phyloP scores from a whole-genome alignment of 2,329 filamentous ascomycete genomes.

The Aspergillus sp. region DNA sequence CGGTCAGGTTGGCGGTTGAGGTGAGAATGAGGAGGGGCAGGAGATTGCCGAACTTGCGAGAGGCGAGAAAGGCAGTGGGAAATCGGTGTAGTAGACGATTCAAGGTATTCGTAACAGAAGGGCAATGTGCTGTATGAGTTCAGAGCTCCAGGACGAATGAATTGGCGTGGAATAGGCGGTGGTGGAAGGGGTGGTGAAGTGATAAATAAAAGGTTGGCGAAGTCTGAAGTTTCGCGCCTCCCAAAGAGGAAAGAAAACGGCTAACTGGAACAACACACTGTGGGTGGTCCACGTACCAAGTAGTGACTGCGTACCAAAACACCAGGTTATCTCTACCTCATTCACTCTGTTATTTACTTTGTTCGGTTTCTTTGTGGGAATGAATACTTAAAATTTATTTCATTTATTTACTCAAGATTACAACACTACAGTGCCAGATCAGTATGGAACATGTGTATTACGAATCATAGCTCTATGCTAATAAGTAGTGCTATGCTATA shows the following conservation, averaged over 20 bases:
- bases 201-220: not conserved
- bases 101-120: not conserved
- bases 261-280: not conserved
- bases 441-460: not conserved
- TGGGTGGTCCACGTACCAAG: slow-evolving; percentile 8
- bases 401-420: not conserved
- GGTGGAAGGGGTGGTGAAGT: not conserved
- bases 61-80: not conserved
- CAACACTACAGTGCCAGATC: too few relatives aligned
- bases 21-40: slow-evolving; percentile 21
- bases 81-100: not conserved
- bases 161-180: not conserved
- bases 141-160: not conserved
- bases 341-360: not conserved
- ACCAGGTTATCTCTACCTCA: not conserved
- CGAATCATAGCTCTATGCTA: not conserved
- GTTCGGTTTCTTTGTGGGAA: not conserved
- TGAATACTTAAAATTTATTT: not conserved
- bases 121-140: not conserved
- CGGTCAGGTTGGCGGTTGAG: slow-evolving; percentile 8
- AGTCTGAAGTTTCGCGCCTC: slow-evolving; percentile 8
- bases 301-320: not conserved
- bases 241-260: slow-evolving; percentile 6
- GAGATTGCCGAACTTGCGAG: not conserved
- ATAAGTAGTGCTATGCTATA: not conserved